These are phyloP conservation scores for Cystobasidium tubakii DNA, from an alignment of 768 basidiomycete genomes.

Conservation along the genomic window DNA sequence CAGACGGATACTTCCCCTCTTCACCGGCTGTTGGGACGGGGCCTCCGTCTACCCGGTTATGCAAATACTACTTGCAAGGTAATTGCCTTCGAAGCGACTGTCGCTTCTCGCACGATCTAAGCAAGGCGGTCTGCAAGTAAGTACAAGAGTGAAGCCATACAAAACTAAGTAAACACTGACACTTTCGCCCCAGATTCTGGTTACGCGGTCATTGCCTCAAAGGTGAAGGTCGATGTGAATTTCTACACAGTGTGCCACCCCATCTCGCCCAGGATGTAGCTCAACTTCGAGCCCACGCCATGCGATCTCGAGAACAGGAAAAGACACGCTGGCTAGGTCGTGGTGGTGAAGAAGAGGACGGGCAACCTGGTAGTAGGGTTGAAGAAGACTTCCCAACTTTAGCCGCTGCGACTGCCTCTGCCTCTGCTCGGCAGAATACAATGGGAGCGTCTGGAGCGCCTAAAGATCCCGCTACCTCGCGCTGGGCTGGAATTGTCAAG, in stretches of 20 bases:
- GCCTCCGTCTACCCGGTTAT: constrained; percentile 62
- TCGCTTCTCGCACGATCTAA: constrained; percentile 59
- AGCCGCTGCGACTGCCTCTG: constrained; percentile 48
- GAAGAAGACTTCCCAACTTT: constrained; percentile 47
- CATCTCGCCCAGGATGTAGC: constrained; percentile 41
- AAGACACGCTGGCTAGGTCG: constrained; percentile 49
- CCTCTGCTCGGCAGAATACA: constrained; percentile 41
- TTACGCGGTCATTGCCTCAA: constrained; percentile 94
- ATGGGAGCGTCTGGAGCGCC: constrained; percentile 49
- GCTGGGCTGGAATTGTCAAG: constrained; percentile 88
- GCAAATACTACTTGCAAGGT: constrained; percentile 91
- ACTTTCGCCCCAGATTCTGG: constrained; percentile 77
- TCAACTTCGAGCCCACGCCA: constrained; percentile 39
- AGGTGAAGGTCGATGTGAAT: constrained; percentile 73
- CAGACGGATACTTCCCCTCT: constrained; percentile 26
- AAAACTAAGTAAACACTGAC: constrained; percentile 16
- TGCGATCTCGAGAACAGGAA: constrained; percentile 26
- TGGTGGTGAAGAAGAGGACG: constrained; percentile 20
- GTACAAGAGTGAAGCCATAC: neutral
- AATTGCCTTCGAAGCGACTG: constrained; percentile 95
- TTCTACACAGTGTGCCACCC: constrained; percentile 58
- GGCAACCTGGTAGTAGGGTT: constrained; percentile 47
- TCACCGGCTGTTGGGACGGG: constrained; percentile 42
- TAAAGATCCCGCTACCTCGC: constrained; percentile 76
- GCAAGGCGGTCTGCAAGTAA: constrained; percentile 59